Evolutionary conservation across 2,329 filamentous ascomycete genomes (phyloP), one percentile per base, ranked within the genome.

Genomic region (Penicillium griseofulvum): DNA sequence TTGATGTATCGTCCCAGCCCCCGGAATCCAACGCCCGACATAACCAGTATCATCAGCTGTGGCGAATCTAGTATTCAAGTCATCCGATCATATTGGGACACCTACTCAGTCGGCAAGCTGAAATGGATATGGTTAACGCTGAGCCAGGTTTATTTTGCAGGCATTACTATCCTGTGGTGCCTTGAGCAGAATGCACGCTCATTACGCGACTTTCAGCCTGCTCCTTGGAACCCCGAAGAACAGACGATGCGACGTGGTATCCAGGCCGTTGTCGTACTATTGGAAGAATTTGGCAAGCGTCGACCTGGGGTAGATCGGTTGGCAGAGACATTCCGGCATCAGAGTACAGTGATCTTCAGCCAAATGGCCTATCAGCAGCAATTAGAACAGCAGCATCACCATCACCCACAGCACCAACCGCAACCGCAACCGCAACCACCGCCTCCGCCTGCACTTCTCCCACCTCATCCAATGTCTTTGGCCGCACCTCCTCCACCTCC

Each of bases 121-220:
- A 74, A 74, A 56, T 74, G 72, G 72, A 73, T 74, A 37, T 74
- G 72, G 72, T 62, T 74, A 44, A 74, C 72, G 1, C 59, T 74
- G 29, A 73, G 71, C 52, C 72, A 74, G 50, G 56, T 72, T 17
- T 74, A 74, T 45, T 73, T 72, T 49, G 72, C 72, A 1, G 72
- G 72, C 1, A 72, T 74, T 41, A 74, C 72, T 10, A 74, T 74
- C 28, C 56, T 74, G 17, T 74, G 72, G 72, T 74, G 72, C 53
- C 62, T 74, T 29, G 71, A 74, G 50, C 70, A 74, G 51, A 73
- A 74, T 42, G 63, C 72, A n/a, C 70, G 69, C 6, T 64, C 69
- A 0, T 51, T 72, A 2, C 67, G 66, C 4, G 68, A 70, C 11
- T 67, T 65, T 1, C 68, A 55, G 2, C 54, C 63, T 5, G 60